phyloP scores from a whole-genome alignment of 768 basidiomycete genomes.

The Leccinum sublutescens region DNA sequence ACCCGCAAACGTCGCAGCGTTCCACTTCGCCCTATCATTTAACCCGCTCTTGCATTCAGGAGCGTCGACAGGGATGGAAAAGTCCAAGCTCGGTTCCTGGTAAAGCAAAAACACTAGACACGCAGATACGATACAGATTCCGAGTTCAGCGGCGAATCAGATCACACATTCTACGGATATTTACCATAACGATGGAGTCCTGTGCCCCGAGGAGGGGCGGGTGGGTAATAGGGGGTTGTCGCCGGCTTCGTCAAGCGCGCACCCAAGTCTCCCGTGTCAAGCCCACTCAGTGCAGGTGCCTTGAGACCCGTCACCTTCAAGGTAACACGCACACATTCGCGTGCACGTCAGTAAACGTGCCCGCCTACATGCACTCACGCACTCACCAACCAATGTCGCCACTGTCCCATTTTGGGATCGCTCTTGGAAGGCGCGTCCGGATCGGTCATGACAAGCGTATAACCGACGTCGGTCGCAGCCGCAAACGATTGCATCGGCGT shows the following conservation, averaged over 20 bases:
- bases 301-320: conserved; percentile 40
- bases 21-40: conserved; percentile 53
- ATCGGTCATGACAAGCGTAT: conserved; percentile 57
- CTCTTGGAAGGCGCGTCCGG: conserved; percentile 55
- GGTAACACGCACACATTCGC: background rate
- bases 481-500: conserved; percentile 40
- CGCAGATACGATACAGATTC: background rate
- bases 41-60: conserved; percentile 45
- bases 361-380: background rate
- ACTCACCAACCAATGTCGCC: conserved; percentile 58
- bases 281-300: conserved; percentile 30
- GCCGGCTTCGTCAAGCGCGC: conserved; percentile 46
- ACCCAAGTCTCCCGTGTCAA: conserved; percentile 33
- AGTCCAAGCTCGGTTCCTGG: conserved; percentile 47
- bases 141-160: background rate
- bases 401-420: conserved; percentile 49
- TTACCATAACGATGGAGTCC: conserved; percentile 60
- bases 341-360: background rate
- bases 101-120: conserved; percentile 54
- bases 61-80: conserved; percentile 43
- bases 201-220: conserved; percentile 52
- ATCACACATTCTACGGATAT: conserved; percentile 1
- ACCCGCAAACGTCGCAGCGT: conserved; percentile 51
- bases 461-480: conserved; percentile 35
- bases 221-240: conserved; percentile 55